Conservation (phyloP, 805 yeast genomes). For the Myxozyma nipponensis region DNA sequence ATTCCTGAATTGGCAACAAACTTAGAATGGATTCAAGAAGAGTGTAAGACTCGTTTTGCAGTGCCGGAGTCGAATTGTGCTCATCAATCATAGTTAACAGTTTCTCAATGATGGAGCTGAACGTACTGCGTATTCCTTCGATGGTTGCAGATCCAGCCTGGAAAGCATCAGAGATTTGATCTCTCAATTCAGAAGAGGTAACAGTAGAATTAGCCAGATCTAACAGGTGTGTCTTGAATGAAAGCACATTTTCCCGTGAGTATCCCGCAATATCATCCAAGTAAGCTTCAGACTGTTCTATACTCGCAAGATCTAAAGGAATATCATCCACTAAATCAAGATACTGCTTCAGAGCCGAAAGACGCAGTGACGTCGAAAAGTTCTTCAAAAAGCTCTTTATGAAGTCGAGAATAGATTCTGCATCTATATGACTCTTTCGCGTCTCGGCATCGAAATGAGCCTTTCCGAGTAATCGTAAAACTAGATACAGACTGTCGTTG, state of each 20-base stretch:
- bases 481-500: constrained; percentile 59
- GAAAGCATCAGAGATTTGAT: constrained; percentile 45
- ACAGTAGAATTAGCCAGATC: constrained; percentile 10
- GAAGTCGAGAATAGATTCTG: constrained; percentile 67
- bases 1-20: constrained; percentile 70
- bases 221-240: constrained; percentile 24
- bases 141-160: constrained; percentile 42
- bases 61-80: constrained; percentile 27
- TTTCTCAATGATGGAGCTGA: constrained; percentile 30
- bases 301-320: constrained; percentile 6
- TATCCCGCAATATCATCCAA: constrained; percentile 14
- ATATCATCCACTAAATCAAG: constrained; percentile 47
- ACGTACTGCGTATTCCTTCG: constrained; percentile 9
- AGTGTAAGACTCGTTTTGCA: constrained; percentile 47
- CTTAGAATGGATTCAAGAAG: constrained; percentile 61
- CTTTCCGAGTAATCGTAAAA: constrained; percentile 74
- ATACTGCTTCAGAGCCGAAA: constrained; percentile 51
- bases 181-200: neutral
- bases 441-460: constrained; percentile 58
- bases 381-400: constrained; percentile 62
- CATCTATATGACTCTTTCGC: constrained; percentile 61
- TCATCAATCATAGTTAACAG: constrained; percentile 26
- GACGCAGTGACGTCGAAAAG: constrained; percentile 65
- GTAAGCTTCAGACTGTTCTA: neutral
- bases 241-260: constrained; percentile 17